Evolutionary conservation across 768 basidiomycete genomes (phyloP).

Genomic region (Pisolithus marmoratus): DNA sequence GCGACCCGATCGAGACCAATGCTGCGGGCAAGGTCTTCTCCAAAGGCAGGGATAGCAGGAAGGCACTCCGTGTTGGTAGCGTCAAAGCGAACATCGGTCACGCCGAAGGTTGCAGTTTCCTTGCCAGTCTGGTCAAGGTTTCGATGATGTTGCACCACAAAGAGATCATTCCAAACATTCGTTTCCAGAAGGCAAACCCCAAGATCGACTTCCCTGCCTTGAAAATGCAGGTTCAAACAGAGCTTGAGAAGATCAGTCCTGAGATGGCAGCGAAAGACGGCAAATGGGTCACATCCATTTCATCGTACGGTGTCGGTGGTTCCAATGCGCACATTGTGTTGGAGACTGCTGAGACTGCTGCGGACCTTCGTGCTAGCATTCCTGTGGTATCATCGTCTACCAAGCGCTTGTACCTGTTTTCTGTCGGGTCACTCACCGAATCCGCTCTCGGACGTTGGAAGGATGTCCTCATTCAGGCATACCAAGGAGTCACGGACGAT

Average conservation of each 20-base stretch:
- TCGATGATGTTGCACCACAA: constrained; percentile 28
- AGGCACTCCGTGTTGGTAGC: constrained; percentile 20
- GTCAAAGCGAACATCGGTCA: constrained; percentile 24
- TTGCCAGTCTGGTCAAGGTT: constrained; percentile 31
- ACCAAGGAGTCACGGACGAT: constrained; percentile 15
- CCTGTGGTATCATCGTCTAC: background rate
- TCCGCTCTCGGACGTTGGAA: constrained; percentile 20
- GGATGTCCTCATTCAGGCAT: constrained; percentile 13
- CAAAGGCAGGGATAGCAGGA: constrained; percentile 13
- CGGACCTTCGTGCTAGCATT: constrained; percentile 8
- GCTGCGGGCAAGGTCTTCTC: constrained; percentile 37
- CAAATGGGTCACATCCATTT: constrained; percentile 26
- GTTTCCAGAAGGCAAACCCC: constrained; percentile 22
- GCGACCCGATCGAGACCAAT: constrained; percentile 48
- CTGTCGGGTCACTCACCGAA: constrained; percentile 25
- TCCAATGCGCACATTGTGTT: constrained; percentile 30
- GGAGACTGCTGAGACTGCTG: constrained; percentile 18
- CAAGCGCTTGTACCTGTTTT: constrained; percentile 20
- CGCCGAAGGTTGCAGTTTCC: constrained; percentile 26
- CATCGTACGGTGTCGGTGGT: constrained; percentile 30
- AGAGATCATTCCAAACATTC: constrained; percentile 24
- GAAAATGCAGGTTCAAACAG: constrained; percentile 23
- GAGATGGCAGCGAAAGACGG: constrained; percentile 25
- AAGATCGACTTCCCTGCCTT: constrained; percentile 20
- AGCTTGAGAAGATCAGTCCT: constrained; percentile 20